Conservation (phyloP, 257 asterid species). For the Phtheirospermum japonicum region DNA sequence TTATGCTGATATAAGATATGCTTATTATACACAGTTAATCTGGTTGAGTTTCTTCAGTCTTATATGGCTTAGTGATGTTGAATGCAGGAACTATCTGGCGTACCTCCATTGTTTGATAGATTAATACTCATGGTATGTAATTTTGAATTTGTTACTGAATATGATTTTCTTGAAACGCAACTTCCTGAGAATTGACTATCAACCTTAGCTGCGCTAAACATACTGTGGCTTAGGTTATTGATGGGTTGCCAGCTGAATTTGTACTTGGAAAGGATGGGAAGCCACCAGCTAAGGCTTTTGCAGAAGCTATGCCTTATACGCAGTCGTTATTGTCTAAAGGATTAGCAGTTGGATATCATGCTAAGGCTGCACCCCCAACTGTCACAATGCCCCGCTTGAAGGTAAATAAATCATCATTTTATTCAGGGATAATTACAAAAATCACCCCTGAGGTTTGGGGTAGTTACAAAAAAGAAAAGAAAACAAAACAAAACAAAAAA, state of each 20-base stretch:
- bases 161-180: constrained; percentile 16
- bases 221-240: constrained; percentile 61
- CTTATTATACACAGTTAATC: background rate
- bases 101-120: constrained; percentile 66
- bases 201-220: constrained; percentile 3
- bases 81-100: constrained; percentile 72
- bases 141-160: constrained; percentile 12
- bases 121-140: constrained; percentile 67
- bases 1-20: background rate
- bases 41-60: constrained; percentile 20
- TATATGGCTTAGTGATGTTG: constrained; percentile 25
- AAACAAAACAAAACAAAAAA: too few relatives aligned
- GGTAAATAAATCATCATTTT: constrained; percentile 36
- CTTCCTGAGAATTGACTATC: constrained; percentile 10
- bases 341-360: constrained; percentile 79
- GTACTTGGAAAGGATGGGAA: constrained; percentile 77
- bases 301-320: constrained; percentile 87
- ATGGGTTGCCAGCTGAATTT: constrained; percentile 94
- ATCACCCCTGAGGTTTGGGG: background rate
- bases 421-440: background rate
- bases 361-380: constrained; percentile 96
- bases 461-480: background rate
- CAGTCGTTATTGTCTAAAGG: constrained; percentile 67
- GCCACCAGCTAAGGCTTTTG: constrained; percentile 55
- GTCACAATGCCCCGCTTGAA: constrained; percentile 97